A percentile compares a stretch with the other conserved stretches of the same genome.
phyloP scores from a whole-genome alignment of 2,329 filamentous ascomycete genomes.

The Diaporthe vaccinii region DNA sequence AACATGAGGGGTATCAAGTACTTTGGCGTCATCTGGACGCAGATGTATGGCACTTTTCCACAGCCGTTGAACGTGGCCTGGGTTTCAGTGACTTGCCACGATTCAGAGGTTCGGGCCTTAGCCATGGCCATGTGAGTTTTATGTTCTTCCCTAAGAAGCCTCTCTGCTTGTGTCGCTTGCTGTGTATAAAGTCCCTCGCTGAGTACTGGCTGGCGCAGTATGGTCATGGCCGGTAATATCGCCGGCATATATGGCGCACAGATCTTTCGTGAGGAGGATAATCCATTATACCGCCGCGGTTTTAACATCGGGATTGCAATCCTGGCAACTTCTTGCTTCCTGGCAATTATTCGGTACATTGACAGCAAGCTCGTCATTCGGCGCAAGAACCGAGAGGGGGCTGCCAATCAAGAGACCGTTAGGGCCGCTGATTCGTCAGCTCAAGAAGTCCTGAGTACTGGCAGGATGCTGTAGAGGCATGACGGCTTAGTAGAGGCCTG shows the following conservation, averaged over 20 bases:
- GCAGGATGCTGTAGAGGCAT: background rate
- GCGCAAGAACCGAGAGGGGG: slow-evolving; percentile 3
- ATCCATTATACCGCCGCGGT: background rate
- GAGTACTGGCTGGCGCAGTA: background rate
- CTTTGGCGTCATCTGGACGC: slow-evolving; percentile 10
- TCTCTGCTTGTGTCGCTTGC: background rate
- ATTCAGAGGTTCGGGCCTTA: slow-evolving; percentile 10
- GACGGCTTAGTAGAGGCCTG: background rate
- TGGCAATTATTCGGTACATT: background rate
- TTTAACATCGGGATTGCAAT: slow-evolving; percentile 4
- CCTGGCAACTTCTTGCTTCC: background rate
- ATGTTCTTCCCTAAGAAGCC: background rate
- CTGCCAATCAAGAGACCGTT: background rate
- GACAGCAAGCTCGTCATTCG: slow-evolving; percentile 4
- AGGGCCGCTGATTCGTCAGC: background rate
- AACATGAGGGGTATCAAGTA: background rate
- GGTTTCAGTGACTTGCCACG: slow-evolving; percentile 7
- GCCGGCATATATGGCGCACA: slow-evolving; percentile 4
- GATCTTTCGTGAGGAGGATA: slow-evolving; percentile 3
- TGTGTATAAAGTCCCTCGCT: background rate
- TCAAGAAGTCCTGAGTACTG: background rate
- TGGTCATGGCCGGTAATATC: slow-evolving; percentile 15
- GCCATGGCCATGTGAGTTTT: slow-evolving; percentile 5
- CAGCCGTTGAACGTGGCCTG: slow-evolving; percentile 1
- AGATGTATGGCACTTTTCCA: slow-evolving; percentile 12